These are phyloP conservation scores for Sicyos edulis DNA, from an alignment of 306 rosid species.

Conservation along the genomic window DNA sequence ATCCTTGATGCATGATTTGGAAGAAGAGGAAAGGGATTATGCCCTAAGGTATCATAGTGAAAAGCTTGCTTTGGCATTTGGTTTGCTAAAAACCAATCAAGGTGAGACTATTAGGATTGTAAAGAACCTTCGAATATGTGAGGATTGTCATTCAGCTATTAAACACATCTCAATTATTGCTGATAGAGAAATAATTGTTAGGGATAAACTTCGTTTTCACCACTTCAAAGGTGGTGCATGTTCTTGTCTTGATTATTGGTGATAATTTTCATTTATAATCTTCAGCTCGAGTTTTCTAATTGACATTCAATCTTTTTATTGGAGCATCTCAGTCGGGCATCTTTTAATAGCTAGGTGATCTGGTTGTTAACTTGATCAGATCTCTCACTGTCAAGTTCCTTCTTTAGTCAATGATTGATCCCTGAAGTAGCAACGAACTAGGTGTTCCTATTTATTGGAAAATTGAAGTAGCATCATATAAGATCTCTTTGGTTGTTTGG, in stretches of 20 bases:
- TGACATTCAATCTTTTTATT: not conserved
- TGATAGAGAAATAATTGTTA: slow-evolving; percentile 55
- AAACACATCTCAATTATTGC: slow-evolving; percentile 61
- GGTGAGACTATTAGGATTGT: slow-evolving; percentile 54
- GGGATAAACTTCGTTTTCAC: slow-evolving; percentile 86
- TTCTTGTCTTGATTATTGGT: slow-evolving; percentile 82
- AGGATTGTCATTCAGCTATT: slow-evolving; percentile 81
- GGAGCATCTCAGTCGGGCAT: not conserved
- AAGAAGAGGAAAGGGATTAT: slow-evolving; percentile 81
- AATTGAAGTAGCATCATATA: not conserved
- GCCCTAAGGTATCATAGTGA: slow-evolving; percentile 92
- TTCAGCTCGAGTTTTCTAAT: slow-evolving; percentile 4
- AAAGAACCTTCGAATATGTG: slow-evolving; percentile 88
- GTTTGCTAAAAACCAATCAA: slow-evolving; percentile 52
- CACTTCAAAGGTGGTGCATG: slow-evolving; percentile 69
- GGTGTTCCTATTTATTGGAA: not conserved
- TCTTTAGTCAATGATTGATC: slow-evolving; percentile 3
- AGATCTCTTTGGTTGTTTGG: not conserved
- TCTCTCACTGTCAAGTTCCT: not conserved
- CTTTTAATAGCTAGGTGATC: not conserved
- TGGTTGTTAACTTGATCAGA: not conserved
- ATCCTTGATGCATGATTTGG: slow-evolving; percentile 79
- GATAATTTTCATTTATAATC: slow-evolving; percentile 21
- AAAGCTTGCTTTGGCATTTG: slow-evolving; percentile 88
- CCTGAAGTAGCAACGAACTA: not conserved